Evolutionary conservation across 1,284 basidiomycete genomes (phyloP).

Genomic region (Fistulina hepatica): DNA sequence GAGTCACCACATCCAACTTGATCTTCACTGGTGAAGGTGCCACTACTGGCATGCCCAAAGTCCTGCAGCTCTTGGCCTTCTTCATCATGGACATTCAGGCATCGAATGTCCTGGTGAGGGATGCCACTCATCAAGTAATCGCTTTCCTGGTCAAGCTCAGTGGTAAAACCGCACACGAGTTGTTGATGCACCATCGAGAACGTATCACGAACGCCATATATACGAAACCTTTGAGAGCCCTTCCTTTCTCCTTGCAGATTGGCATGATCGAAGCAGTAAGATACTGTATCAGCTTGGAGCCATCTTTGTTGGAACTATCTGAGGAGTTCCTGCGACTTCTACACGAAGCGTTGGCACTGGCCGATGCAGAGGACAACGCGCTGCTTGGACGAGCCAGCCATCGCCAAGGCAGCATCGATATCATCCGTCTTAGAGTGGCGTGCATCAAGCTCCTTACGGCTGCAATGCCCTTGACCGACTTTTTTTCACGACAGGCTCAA

Average conservation of each 20-base stretch:
- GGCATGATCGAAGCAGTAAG: slow-evolving; percentile 97
- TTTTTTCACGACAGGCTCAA: slow-evolving; percentile 73
- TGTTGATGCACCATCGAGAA: slow-evolving; percentile 80
- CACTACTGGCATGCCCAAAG: slow-evolving; percentile 36
- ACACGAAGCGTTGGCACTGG: slow-evolving; percentile 90
- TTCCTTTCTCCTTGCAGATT: slow-evolving; percentile 94
- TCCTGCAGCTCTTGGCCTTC: slow-evolving; percentile 65
- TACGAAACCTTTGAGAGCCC: slow-evolving; percentile 91
- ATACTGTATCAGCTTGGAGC: slow-evolving; percentile 78
- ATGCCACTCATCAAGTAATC: slow-evolving; percentile 79
- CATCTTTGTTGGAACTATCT: slow-evolving; percentile 81
- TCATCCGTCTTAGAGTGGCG: slow-evolving; percentile 89
- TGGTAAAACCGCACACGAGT: slow-evolving; percentile 63
- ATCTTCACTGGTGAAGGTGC: slow-evolving; percentile 33
- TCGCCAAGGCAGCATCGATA: slow-evolving; percentile 75
- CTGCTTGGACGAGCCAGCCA: slow-evolving; percentile 67
- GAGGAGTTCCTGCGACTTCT: slow-evolving; percentile 89
- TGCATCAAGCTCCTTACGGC: slow-evolving; percentile 91
- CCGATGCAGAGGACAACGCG: slow-evolving; percentile 88
- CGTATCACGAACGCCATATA: slow-evolving; percentile 87
- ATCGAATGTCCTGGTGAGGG: slow-evolving; percentile 78
- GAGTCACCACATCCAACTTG: slow-evolving; percentile 51
- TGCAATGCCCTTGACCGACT: slow-evolving; percentile 91
- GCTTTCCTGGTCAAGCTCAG: slow-evolving; percentile 70
- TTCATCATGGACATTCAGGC: slow-evolving; percentile 88